Evolutionary conservation across 2,329 filamentous ascomycete genomes (phyloP), one percentile per base, ranked within the genome.

Genomic region (Elsinoe perseae): DNA sequence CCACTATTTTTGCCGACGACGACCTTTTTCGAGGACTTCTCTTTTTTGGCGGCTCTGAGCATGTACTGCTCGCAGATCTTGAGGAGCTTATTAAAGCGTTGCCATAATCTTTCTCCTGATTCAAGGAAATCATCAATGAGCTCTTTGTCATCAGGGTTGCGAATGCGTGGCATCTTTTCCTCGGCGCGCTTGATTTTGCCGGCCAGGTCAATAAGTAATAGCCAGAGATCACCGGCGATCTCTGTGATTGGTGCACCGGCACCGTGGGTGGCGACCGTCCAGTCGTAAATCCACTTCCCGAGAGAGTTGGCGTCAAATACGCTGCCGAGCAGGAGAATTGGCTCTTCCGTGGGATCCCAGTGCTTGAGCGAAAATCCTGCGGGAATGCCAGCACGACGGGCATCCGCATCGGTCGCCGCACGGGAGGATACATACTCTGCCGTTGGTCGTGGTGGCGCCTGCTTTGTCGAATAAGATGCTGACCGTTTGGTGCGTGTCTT

Each of bases 281-380:
- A 98, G 78, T 97, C 93, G 73, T 95, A 98, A 68, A 98, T 95
- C 93, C 93, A 98, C 75, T 96, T 96, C 67, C 93, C 93, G 27
- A 98, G 80, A 23, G 89, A 95, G 79, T 97, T 96, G 67, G 92
- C 89, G 69, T 97, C 93, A 68, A 97, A 97, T 57, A 97, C 93
- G 68, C 89, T 95, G 52, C 93, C 93, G 20, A 97, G 80, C 23
- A 98, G 81, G 68, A 96, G 85, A 69, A 98, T 96, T 53, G 93
- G 93, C 64, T 90, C 84, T 76, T 97, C 92, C 25, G 83, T 84
- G 0, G 92, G 92, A 69, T 98, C 93, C 93, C 93, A 97, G 76
- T 97, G 95, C 80, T 97, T 97, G 69, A 92, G 83, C 23, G 89
- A 95, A 76, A 95, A 98, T 60, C 93, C 92, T 1, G 83, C 72